Percentiles rank a stretch among this genome's conserved stretches.
Conservation (phyloP, 345 rosid species). For the Eucalyptus dawsonii region DNA sequence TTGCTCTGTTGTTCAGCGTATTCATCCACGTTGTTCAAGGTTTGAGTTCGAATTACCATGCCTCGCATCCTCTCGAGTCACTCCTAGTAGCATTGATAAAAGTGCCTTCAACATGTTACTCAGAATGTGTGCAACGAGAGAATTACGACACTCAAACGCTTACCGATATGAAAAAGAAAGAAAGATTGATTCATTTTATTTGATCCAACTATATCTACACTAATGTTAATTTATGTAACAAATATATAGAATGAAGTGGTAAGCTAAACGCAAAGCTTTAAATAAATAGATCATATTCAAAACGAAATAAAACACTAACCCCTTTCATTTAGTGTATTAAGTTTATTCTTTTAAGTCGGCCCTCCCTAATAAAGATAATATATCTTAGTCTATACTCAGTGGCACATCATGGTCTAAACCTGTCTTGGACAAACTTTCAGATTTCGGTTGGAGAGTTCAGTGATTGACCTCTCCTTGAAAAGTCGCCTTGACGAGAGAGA, state of each 20-base stretch:
- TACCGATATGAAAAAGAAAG: neutral
- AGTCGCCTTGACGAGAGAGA: neutral
- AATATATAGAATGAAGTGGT: neutral
- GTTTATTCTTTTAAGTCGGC: neutral
- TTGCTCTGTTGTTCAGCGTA: neutral
- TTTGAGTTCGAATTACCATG: neutral
- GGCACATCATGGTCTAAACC: neutral
- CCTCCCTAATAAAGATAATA: neutral
- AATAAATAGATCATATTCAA: neutral
- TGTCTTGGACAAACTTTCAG: neutral
- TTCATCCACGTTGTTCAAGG: neutral
- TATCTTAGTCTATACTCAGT: neutral
- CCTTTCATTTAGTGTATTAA: neutral
- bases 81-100: neutral
- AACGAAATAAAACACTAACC: neutral
- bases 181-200: neutral
- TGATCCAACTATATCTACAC: neutral
- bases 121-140: neutral
- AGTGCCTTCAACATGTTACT: neutral
- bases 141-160: neutral
- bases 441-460: neutral
- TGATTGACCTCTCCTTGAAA: conserved; percentile 21
- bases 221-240: neutral
- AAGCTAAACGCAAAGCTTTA: neutral
- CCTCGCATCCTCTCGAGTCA: neutral